These are phyloP conservation scores for Papiliotrema nemorosa DNA, from an alignment of 1,284 basidiomycete genomes.

Conservation along the genomic window DNA sequence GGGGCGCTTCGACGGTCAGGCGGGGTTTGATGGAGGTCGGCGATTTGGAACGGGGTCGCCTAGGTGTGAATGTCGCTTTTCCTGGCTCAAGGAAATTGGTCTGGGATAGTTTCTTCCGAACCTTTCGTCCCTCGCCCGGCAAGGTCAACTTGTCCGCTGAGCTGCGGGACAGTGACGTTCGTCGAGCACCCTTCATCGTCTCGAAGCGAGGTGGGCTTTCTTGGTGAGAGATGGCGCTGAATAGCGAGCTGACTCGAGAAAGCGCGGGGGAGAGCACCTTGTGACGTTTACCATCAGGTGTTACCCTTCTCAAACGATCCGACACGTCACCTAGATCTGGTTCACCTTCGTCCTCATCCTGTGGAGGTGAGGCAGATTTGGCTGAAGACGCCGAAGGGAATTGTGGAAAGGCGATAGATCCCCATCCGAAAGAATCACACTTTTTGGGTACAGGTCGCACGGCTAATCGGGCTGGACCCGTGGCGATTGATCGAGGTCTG, in stretches of 20 bases:
- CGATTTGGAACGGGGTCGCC: background rate
- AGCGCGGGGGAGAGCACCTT: background rate
- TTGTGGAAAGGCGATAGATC: conserved; percentile 24
- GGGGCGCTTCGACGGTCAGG: background rate
- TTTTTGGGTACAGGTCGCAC: background rate
- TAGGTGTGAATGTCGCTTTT: background rate
- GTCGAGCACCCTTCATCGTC: too few relatives aligned
- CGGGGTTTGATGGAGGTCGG: background rate
- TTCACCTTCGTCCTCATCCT: conserved; percentile 2
- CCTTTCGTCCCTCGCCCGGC: background rate
- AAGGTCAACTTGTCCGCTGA: conserved; percentile 1
- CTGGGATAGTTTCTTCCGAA: conserved; percentile 7
- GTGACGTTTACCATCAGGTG: background rate
- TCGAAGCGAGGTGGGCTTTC: too few relatives aligned
- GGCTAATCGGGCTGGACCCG: background rate
- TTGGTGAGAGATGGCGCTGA: too few relatives aligned
- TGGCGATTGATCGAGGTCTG: background rate
- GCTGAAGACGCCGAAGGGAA: conserved; percentile 10
- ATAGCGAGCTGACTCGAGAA: background rate
- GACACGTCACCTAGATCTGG: conserved; percentile 6
- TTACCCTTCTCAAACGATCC: background rate
- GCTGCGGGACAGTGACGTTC: background rate
- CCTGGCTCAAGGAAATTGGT: conserved; percentile 8
- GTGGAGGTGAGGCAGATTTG: background rate
- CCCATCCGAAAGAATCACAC: conserved; percentile 24